A percentile compares a stretch with the other conserved stretches of the same genome.
phyloP scores from a whole-genome alignment of 208 protist genomes.

The Wallacemonas sp. region DNA sequence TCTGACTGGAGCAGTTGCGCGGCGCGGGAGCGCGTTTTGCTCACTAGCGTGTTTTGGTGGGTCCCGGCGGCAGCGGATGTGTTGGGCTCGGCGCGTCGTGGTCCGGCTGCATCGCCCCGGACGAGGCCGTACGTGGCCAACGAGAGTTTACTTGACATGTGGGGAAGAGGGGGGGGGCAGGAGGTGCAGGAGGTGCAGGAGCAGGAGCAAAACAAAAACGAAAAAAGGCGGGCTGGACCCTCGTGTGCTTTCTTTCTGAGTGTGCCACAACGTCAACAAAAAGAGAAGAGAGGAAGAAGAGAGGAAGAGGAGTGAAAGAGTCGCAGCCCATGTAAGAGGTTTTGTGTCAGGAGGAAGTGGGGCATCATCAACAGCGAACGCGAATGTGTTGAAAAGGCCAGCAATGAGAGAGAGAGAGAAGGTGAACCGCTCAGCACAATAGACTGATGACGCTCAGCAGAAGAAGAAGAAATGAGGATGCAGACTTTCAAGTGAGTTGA shows the following conservation, averaged over 20 bases:
- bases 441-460: not conserved
- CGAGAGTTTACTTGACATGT: slow-evolving; percentile 1
- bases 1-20: slow-evolving; percentile 43
- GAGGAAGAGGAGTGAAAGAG: too few relatives aligned
- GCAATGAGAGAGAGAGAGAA: slow-evolving; percentile 12
- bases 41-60: slow-evolving; percentile 13
- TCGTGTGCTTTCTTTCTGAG: too few relatives aligned
- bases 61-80: not conserved
- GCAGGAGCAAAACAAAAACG: too few relatives aligned
- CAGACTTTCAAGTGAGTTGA: too few relatives aligned
- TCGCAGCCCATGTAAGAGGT: too few relatives aligned
- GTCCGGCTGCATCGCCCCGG: not conserved
- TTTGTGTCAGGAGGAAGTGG: too few relatives aligned
- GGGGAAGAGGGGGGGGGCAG: not conserved
- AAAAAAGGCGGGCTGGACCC: too few relatives aligned
- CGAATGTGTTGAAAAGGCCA: not conserved
- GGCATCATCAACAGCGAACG: too few relatives aligned
- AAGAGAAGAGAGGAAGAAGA: too few relatives aligned
- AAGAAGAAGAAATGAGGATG: slow-evolving; percentile 6
- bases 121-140: slow-evolving; percentile 14
- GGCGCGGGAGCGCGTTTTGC: slow-evolving; percentile 44
- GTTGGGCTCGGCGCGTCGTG: not conserved
- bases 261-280: too few relatives aligned
- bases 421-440: not conserved
- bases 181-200: too few relatives aligned